phyloP scores from a whole-genome alignment of 2,329 filamentous ascomycete genomes.

The Alternaria incomplexa region DNA sequence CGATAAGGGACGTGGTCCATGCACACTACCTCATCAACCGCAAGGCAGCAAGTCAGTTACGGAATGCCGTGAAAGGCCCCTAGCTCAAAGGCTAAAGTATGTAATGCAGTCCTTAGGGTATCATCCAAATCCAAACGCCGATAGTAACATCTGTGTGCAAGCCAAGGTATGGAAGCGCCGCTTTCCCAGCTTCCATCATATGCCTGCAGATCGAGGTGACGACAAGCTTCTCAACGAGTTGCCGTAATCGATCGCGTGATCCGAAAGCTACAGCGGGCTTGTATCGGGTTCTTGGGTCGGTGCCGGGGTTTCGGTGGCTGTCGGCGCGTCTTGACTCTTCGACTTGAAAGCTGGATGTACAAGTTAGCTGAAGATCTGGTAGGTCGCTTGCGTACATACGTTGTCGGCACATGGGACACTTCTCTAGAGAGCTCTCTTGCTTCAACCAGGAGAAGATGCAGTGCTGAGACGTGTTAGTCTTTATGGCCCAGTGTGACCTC shows the following conservation, averaged over 20 bases:
- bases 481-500: not conserved
- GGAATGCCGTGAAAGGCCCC: not conserved
- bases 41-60: not conserved
- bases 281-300: slow-evolving; percentile 26
- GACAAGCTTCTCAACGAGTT: not conserved
- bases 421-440: slow-evolving; percentile 88
- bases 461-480: slow-evolving; percentile 65
- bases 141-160: not conserved
- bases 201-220: not conserved
- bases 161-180: not conserved
- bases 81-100: not conserved
- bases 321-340: slow-evolving; percentile 43
- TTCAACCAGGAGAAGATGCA: slow-evolving; percentile 97
- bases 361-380: slow-evolving; percentile 17
- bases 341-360: slow-evolving; percentile 45
- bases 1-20: slow-evolving; percentile 31
- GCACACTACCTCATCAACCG: slow-evolving; percentile 22
- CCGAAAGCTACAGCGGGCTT: slow-evolving; percentile 16
- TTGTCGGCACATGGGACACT: slow-evolving; percentile 98
- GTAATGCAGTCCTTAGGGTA: slow-evolving; percentile 26
- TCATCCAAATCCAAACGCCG: slow-evolving; percentile 29
- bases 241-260: not conserved
- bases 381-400: slow-evolving; percentile 58
- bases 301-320: slow-evolving; percentile 15
- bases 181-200: not conserved